phyloP scores from a whole-genome alignment of 805 yeast species.

The Pichia exigua region DNA sequence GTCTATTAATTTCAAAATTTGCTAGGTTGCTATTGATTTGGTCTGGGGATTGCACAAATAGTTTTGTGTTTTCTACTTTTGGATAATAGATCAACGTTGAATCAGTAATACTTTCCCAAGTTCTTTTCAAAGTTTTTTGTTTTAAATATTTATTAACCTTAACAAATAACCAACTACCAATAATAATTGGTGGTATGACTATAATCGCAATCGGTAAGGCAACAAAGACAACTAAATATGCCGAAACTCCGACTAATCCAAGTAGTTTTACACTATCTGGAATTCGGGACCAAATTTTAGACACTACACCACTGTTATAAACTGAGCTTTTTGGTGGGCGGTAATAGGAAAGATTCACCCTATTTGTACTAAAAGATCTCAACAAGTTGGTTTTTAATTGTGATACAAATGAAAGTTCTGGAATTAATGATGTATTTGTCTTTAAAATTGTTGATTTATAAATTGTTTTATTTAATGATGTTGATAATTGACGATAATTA shows the following conservation, averaged over 20 bases:
- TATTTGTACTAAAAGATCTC: slow-evolving; percentile 2
- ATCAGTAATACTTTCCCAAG: slow-evolving; percentile 20
- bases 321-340: slow-evolving; percentile 21
- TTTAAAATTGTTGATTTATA: background rate
- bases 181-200: slow-evolving; percentile 25
- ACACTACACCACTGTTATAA: slow-evolving; percentile 7
- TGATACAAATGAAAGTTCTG: background rate
- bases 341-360: slow-evolving; percentile 1
- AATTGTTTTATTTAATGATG: background rate
- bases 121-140: slow-evolving; percentile 11
- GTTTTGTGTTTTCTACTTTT: slow-evolving; percentile 4
- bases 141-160: slow-evolving; percentile 10
- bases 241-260: slow-evolving; percentile 19
- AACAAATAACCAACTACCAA: slow-evolving; percentile 21
- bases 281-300: slow-evolving; percentile 16
- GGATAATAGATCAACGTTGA: slow-evolving; percentile 23
- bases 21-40: slow-evolving; percentile 25
- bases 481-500: background rate
- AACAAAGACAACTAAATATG: slow-evolving; percentile 25
- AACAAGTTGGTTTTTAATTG: background rate
- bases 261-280: slow-evolving; percentile 27
- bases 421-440: background rate
- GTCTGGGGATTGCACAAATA: slow-evolving; percentile 20
- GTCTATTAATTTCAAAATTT: slow-evolving; percentile 24
- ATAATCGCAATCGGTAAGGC: slow-evolving; percentile 27